Evolutionary conservation across 2,329 filamentous ascomycete species (phyloP).

Genomic region (Penicillium glabrum): DNA sequence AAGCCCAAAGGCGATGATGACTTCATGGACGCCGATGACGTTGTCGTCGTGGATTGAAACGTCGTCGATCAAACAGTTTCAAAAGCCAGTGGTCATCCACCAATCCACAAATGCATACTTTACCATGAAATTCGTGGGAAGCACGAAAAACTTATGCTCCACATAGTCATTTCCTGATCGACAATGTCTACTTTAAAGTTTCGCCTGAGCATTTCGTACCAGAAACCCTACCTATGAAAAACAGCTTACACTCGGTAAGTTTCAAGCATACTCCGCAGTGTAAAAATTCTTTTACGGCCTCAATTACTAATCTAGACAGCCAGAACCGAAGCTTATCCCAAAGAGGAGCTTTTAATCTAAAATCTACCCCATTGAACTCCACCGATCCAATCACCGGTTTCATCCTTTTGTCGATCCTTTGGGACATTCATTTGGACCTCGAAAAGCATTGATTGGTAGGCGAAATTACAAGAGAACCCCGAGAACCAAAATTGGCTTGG

Average conservation of each 20-base stretch:
- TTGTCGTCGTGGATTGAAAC: constrained; percentile 32
- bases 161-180: constrained; percentile 11
- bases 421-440: background rate
- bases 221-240: constrained; percentile 5
- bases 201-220: constrained; percentile 1
- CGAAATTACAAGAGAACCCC: background rate
- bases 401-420: constrained; percentile 7
- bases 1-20: constrained; percentile 20
- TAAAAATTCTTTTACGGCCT: background rate
- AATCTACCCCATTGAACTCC: background rate
- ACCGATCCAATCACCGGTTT: constrained; percentile 10
- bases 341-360: background rate
- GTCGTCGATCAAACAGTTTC: background rate
- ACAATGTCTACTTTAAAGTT: constrained; percentile 11
- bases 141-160: background rate
- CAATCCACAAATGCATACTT: background rate
- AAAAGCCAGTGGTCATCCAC: background rate
- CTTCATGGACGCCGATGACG: constrained; percentile 29
- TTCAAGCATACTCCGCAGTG: constrained; percentile 1
- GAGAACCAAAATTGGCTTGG: background rate
- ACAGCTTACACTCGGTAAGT: constrained; percentile 1
- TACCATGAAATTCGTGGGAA: background rate
- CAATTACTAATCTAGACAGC: background rate
- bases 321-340: background rate
- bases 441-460: background rate